Base-by-base conservation (phyloP, 202 grass and related monocot genomes). In the Hordeum pubiflorum region DNA sequence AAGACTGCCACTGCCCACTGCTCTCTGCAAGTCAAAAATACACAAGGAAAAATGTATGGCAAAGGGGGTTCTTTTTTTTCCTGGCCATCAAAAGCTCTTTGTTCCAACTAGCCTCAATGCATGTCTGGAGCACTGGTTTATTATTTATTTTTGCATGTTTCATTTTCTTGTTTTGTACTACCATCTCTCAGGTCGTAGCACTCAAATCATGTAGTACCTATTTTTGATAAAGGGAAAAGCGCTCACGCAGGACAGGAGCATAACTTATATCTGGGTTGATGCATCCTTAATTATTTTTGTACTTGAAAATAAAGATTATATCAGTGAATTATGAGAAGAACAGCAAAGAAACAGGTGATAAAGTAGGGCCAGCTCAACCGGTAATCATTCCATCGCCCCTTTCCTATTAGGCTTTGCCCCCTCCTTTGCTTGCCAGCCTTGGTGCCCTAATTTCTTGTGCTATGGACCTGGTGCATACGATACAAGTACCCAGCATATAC, bases 321-420 rank as follows among this genome's bases (percentile, higher is more conserved):
- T 11, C 24, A 11, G 43, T n/a, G 14, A 48, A 75, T 31, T 63
- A 79, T 46, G 43, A 77, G 54, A 82, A 20, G 48, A 80, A 58
- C 52, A 63, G 46, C 57, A 71, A 63, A 80, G 18, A 70, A 81
- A 84, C 24, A 69, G 24, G 1, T 83, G 55, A 79, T 46, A 83
- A 89, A 86, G 83, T 83, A 86, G 83, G 83, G 88, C 54, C 83
- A 86, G 69, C 83, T 75, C 80, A 62, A 80, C 72, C 65, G 81
- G 91, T 88, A 90, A 93, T 91, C 88, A 93, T 91, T 86, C 64
- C 63, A 12, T 85, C 69, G 79, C 85, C 88, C 85, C 88, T 93
- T 91, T 86, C 64, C 62, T 67, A 84, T 87, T 88, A 80, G 78
- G 46, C 79, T 90, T 83, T 91, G 79, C 65, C 65, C 57, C 62